Evolutionary conservation across 208 protist genomes (phyloP).

Genomic region (Trichomonas vaginalis): DNA sequence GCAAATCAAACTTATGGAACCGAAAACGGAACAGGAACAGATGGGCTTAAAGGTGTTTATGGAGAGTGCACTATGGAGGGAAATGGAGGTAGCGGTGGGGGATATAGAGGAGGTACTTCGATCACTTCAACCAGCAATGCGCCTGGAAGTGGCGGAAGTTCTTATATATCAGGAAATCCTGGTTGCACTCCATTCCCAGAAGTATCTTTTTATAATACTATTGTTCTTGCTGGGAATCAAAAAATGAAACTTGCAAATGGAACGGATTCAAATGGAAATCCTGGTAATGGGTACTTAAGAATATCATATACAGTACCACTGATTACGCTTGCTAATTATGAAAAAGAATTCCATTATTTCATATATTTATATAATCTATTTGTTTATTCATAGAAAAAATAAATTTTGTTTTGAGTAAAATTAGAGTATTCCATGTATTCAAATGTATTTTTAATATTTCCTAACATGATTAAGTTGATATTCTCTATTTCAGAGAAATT

Average conservation of each 20-base stretch:
- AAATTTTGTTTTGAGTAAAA: too few relatives aligned
- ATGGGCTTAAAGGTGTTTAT: not conserved
- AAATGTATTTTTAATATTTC: too few relatives aligned
- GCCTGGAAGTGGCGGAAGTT: not conserved
- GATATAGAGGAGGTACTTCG: not conserved
- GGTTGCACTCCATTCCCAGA: not conserved
- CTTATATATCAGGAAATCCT: not conserved
- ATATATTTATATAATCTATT: too few relatives aligned
- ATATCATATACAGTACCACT: too few relatives aligned
- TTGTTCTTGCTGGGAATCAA: not conserved
- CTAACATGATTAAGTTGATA: too few relatives aligned
- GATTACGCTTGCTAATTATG: too few relatives aligned
- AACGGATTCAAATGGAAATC: not conserved
- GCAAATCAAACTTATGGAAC: not conserved
- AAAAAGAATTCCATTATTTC: too few relatives aligned
- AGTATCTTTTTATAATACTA: not conserved
- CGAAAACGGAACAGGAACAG: not conserved
- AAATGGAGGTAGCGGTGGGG: not conserved
- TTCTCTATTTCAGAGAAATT: too few relatives aligned
- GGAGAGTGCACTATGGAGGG: not conserved
- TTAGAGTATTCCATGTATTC: too few relatives aligned
- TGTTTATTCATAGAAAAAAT: too few relatives aligned
- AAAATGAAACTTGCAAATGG: not conserved
- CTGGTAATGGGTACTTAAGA: not conserved
- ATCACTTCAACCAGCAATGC: not conserved